Percentiles rank a stretch among this genome's conserved stretches.
Conservation (phyloP, 2,329 filamentous ascomycete species). For the Penicillium sp. region DNA sequence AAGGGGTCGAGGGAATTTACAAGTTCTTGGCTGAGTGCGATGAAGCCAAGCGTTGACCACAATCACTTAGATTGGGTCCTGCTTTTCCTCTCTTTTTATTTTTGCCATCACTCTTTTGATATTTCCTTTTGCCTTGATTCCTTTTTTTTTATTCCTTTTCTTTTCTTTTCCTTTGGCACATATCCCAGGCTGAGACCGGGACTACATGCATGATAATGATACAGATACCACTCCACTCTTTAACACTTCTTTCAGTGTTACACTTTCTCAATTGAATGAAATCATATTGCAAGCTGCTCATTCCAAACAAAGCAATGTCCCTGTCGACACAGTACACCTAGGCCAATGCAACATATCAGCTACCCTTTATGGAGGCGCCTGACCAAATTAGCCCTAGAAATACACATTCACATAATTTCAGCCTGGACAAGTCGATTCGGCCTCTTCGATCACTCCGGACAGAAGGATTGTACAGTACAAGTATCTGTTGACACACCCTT, state of each 20-base stretch:
- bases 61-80: background rate
- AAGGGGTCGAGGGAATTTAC: slow-evolving; percentile 64
- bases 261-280: background rate
- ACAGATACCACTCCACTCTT: slow-evolving; percentile 27
- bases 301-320: background rate
- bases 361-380: background rate
- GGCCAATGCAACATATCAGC: background rate
- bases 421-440: background rate
- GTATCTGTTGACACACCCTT: background rate
- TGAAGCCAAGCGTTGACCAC: slow-evolving; percentile 36
- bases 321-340: no score
- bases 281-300: background rate
- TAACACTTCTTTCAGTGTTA: background rate
- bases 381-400: background rate
- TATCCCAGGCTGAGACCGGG: slow-evolving; percentile 9
- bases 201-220: slow-evolving; percentile 15
- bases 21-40: slow-evolving; percentile 65
- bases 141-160: slow-evolving; percentile 5
- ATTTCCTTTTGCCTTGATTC: slow-evolving; percentile 3
- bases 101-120: background rate
- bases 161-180: slow-evolving; percentile 2
- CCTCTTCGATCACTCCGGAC: background rate
- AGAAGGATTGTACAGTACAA: background rate
- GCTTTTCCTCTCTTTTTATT: background rate
- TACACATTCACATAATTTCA: background rate